Evolutionary conservation across 352 stramenopile species (phyloP).

Genomic region (Pythium dissimile): DNA sequence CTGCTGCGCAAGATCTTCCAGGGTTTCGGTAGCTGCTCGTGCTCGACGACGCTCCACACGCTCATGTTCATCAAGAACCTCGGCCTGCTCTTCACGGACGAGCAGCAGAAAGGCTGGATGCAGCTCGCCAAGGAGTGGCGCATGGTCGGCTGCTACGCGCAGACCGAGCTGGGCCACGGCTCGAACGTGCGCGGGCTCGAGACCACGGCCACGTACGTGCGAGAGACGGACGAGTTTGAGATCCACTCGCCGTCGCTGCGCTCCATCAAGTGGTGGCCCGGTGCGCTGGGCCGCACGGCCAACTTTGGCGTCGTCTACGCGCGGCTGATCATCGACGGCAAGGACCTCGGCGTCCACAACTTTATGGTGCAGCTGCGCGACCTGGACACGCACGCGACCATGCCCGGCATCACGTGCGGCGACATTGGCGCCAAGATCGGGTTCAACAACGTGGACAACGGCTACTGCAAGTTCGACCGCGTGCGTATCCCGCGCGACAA

Average conservation of each 20-base stretch:
- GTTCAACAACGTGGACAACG: constrained; percentile 76
- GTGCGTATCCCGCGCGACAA: constrained; percentile 58
- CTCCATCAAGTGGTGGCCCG: constrained; percentile 96
- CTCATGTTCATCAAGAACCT: constrained; percentile 75
- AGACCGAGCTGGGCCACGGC: constrained; percentile 89
- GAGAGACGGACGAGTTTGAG: constrained; percentile 88
- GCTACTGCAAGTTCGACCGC: constrained; percentile 52
- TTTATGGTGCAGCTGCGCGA: constrained; percentile 95
- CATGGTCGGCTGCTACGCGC: constrained; percentile 83
- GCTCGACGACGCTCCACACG: constrained; percentile 62
- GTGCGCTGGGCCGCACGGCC: constrained; percentile 92
- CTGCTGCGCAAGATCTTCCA: constrained; percentile 52
- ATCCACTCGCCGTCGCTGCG: constrained; percentile 95
- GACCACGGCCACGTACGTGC: constrained; percentile 94
- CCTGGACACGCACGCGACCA: constrained; percentile 68
- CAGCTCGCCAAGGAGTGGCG: constrained; percentile 57
- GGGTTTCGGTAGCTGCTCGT: constrained; percentile 50
- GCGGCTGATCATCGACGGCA: constrained; percentile 78
- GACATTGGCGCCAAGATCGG: constrained; percentile 72
- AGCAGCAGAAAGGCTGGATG: constrained; percentile 72
- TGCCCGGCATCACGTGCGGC: constrained; percentile 51
- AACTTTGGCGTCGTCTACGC: constrained; percentile 89
- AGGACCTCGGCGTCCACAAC: constrained; percentile 93
- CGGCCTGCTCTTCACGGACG: constrained; percentile 54
- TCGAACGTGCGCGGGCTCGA: constrained; percentile 87